phyloP scores from a whole-genome alignment of 192 early-diverging fungal genomes.

The Phycomyces nitens region DNA sequence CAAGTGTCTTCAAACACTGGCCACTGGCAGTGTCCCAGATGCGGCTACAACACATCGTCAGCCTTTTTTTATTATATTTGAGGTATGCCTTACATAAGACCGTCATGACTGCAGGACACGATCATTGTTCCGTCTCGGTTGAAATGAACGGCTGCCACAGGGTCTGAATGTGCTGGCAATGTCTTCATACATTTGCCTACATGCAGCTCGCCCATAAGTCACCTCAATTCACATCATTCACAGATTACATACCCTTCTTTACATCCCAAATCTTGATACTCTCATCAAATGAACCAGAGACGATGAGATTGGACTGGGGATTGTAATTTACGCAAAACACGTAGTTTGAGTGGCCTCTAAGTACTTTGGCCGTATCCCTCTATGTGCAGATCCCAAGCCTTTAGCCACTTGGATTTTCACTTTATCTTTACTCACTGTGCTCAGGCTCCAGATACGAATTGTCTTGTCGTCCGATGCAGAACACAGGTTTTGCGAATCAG shows the following conservation, averaged over 20 bases:
- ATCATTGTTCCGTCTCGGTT: slow-evolving; percentile 97
- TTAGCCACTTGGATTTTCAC: neutral
- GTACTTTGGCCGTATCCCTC: slow-evolving; percentile 65
- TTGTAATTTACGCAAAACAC: slow-evolving; percentile 99
- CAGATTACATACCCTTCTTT: slow-evolving; percentile 55
- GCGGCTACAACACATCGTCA: slow-evolving; percentile 52
- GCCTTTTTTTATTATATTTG: neutral
- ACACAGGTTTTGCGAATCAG: slow-evolving; percentile 83
- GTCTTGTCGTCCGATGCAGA: slow-evolving; percentile 95
- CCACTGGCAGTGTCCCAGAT: slow-evolving; percentile 99
- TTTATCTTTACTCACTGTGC: slow-evolving; percentile 51
- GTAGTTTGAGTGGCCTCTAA: slow-evolving; percentile 93
- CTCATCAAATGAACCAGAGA: slow-evolving; percentile 97
- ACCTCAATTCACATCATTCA: neutral
- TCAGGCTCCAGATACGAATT: slow-evolving; percentile 88
- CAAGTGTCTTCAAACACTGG: slow-evolving; percentile 94
- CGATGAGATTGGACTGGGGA: slow-evolving; percentile 89
- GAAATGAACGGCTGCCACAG: slow-evolving; percentile 92
- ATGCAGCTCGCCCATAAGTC: neutral
- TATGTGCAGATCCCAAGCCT: slow-evolving; percentile 12
- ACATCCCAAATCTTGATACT: slow-evolving; percentile 97
- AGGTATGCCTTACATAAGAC: slow-evolving; percentile 72
- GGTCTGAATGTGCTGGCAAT: slow-evolving; percentile 93
- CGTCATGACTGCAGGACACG: slow-evolving; percentile 92
- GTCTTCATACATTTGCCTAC: slow-evolving; percentile 86